Conservation (phyloP, 2,329 filamentous ascomycete species). For the Aspergillus sclerotialis region DNA sequence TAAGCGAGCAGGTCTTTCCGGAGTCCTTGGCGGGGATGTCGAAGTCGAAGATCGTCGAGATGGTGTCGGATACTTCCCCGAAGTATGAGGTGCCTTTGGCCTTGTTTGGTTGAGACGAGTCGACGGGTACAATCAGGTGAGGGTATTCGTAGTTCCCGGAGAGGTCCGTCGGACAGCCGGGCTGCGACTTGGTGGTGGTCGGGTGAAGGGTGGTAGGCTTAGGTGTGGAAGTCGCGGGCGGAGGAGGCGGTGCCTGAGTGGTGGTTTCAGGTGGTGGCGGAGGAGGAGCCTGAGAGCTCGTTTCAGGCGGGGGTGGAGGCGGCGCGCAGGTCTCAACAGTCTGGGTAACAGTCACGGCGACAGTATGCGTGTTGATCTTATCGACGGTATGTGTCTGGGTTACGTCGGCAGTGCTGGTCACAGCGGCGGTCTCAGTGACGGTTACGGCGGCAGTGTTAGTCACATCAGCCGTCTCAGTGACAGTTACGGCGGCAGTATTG, state of each 20-base stretch:
- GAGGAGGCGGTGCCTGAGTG: not conserved
- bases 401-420: too few relatives aligned
- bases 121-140: slow-evolving; percentile 53
- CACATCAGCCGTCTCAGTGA: not conserved
- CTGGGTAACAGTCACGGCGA: not conserved
- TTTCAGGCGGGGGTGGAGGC: slow-evolving; percentile 1
- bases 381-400: too few relatives aligned
- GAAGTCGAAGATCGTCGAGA: slow-evolving; percentile 59
- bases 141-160: slow-evolving; percentile 46
- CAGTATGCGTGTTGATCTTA: too few relatives aligned
- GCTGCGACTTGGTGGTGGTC: slow-evolving; percentile 2
- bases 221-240: not conserved
- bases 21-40: slow-evolving; percentile 46
- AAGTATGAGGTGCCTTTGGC: slow-evolving; percentile 46
- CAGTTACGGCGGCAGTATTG: slow-evolving; percentile 3
- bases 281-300: not conserved
- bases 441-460: too few relatives aligned
- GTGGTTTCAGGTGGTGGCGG: not conserved
- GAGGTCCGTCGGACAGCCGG: slow-evolving; percentile 34
- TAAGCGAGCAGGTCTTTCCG: slow-evolving; percentile 52
- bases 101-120: slow-evolving; percentile 42
- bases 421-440: too few relatives aligned
- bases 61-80: slow-evolving; percentile 44
- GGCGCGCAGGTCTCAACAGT: not conserved
- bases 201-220: not conserved